A percentile compares a stretch with the other conserved stretches of the same genome.
Evolutionary conservation across 495 filamentous ascomycete genomes (phyloP).

Genomic region (Neurospora sp.): DNA sequence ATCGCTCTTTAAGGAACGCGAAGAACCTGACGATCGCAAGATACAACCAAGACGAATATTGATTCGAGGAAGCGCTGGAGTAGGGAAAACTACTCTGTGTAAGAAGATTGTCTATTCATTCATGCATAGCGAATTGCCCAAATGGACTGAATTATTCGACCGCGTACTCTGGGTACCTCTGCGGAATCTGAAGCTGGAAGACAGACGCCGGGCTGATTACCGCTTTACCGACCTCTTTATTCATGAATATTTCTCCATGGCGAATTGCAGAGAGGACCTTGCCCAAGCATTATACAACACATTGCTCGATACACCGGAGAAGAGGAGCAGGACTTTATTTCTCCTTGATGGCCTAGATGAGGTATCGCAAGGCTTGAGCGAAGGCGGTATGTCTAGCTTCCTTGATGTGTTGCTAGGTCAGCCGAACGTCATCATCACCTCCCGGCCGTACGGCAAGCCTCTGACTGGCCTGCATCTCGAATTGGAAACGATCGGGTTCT

Average conservation of each 20-base stretch:
- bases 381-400: conserved; percentile 13
- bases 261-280: conserved; percentile 1
- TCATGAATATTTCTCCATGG: conserved; percentile 16
- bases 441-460: conserved; percentile 21
- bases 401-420: conserved; percentile 25
- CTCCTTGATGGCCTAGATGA: conserved; percentile 36
- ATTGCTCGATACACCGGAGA: conserved; percentile 6
- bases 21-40: conserved; percentile 6
- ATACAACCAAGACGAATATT: conserved; percentile 14
- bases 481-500: conserved; percentile 27
- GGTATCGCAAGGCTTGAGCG: conserved; percentile 20
- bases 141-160: conserved; percentile 23
- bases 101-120: conserved; percentile 32
- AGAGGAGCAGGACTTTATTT: conserved; percentile 20
- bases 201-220: conserved; percentile 4
- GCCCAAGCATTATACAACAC: conserved; percentile 1
- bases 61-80: not conserved
- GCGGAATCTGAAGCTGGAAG: conserved; percentile 19
- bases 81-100: conserved; percentile 22
- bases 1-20: conserved; percentile 19
- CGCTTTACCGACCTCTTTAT: conserved; percentile 15
- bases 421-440: conserved; percentile 28
- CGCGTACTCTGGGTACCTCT: conserved; percentile 30
- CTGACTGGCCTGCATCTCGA: conserved; percentile 12
- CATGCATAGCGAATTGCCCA: conserved; percentile 1